Conservation (phyloP, 2,329 filamentous ascomycete species). For the Claviceps arundinis region DNA sequence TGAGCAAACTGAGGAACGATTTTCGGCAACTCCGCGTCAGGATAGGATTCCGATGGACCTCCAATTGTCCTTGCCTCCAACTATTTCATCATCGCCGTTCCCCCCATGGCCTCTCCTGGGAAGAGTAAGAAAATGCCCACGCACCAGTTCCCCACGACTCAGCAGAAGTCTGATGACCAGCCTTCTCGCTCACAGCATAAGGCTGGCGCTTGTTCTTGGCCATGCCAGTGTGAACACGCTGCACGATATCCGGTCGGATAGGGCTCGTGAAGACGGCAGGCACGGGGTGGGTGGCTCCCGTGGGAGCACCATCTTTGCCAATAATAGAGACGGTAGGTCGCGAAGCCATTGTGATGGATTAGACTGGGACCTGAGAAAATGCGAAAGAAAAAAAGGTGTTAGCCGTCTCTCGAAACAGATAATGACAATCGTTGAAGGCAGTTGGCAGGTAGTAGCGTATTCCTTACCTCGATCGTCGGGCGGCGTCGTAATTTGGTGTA, state of each 20-base stretch:
- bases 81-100: not conserved
- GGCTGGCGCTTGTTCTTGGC: conserved; percentile 99
- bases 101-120: too few relatives aligned
- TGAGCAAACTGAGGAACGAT: not conserved
- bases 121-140: conserved; percentile 24
- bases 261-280: conserved; percentile 94
- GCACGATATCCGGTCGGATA: conserved; percentile 98
- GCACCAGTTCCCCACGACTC: conserved; percentile 99
- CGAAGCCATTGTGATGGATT: conserved; percentile 63
- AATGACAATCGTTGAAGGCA: not conserved
- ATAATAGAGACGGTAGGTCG: conserved; percentile 96
- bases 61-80: not conserved
- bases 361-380: conserved; percentile 13
- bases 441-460: not conserved
- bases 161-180: conserved; percentile 98
- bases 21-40: not conserved
- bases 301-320: conserved; percentile 87
- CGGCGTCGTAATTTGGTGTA: conserved; percentile 26
- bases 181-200: conserved; percentile 99
- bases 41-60: too few relatives aligned
- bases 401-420: not conserved
- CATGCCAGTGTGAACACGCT: conserved; percentile 97
- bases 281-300: conserved; percentile 78
- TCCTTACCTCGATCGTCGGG: conserved; percentile 27
- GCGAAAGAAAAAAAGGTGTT: not conserved